Evolutionary conservation across 108 stramenopile species (phyloP).

Genomic region (Fistulifera solaris): DNA sequence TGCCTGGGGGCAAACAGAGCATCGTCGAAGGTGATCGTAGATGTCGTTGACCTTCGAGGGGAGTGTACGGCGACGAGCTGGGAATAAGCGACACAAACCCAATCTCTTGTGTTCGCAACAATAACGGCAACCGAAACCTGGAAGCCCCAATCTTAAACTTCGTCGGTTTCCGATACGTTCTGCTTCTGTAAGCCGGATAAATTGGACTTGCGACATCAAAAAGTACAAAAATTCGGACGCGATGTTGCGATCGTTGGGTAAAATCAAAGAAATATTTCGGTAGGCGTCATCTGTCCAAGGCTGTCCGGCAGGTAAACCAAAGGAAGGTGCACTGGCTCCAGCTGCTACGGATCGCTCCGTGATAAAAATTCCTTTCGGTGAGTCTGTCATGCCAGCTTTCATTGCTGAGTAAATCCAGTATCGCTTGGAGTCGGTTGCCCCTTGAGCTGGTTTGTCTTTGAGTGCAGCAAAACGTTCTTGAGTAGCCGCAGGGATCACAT

Average conservation of each 20-base stretch:
- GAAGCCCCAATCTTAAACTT: slow-evolving; percentile 21
- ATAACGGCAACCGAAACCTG: slow-evolving; percentile 29
- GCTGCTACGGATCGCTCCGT: slow-evolving; percentile 1
- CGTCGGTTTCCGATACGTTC: slow-evolving; percentile 22
- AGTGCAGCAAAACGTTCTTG: slow-evolving; percentile 11
- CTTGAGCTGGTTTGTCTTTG: slow-evolving; percentile 30
- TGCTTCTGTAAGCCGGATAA: slow-evolving; percentile 18
- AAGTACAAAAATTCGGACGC: slow-evolving; percentile 22
- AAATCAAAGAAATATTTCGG: slow-evolving; percentile 8
- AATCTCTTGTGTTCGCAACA: slow-evolving; percentile 18
- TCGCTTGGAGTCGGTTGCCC: slow-evolving; percentile 30
- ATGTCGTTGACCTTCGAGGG: slow-evolving; percentile 31
- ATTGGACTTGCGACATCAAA: slow-evolving; percentile 23
- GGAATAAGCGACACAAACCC: slow-evolving; percentile 32
- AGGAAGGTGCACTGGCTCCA: slow-evolving; percentile 1
- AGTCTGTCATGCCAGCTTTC: slow-evolving; percentile 30
- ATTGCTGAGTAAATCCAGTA: slow-evolving; percentile 34
- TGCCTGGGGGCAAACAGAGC: slow-evolving; percentile 23
- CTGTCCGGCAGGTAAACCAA: not conserved
- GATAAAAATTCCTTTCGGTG: slow-evolving; percentile 19
- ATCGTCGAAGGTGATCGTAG: slow-evolving; percentile 28
- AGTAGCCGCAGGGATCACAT: slow-evolving; percentile 12
- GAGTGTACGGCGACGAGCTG: slow-evolving; percentile 23
- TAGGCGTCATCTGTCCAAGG: slow-evolving; percentile 3
- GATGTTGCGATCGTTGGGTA: slow-evolving; percentile 11